Evolutionary conservation across 2,329 filamentous ascomycete species (phyloP).

Genomic region (Phoma sp.): DNA sequence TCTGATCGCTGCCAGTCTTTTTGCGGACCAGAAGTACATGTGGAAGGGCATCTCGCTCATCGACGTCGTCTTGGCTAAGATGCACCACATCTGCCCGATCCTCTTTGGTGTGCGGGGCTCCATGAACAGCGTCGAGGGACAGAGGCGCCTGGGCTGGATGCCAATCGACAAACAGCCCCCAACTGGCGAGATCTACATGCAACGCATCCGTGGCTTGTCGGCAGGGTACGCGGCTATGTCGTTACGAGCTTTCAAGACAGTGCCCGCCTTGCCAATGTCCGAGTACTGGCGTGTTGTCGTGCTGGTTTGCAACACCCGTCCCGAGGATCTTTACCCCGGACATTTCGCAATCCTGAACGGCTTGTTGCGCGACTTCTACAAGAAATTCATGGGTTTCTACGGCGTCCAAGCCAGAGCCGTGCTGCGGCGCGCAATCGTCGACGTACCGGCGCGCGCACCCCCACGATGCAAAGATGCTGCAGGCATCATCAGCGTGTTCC

Average conservation of each 20-base stretch:
- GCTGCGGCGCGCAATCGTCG: constrained; percentile 73
- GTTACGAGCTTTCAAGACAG: constrained; percentile 73
- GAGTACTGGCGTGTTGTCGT: constrained; percentile 85
- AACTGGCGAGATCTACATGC: constrained; percentile 72
- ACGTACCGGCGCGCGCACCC: constrained; percentile 64
- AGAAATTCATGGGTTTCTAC: constrained; percentile 80
- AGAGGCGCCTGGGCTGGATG: constrained; percentile 41
- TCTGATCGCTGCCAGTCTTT: constrained; percentile 76
- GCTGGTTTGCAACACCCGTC: constrained; percentile 76
- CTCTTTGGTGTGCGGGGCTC: constrained; percentile 82
- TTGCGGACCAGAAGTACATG: constrained; percentile 70
- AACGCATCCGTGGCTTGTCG: constrained; percentile 82
- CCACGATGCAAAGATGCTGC: constrained; percentile 34
- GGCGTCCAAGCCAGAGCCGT: constrained; percentile 77
- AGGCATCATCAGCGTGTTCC: constrained; percentile 37
- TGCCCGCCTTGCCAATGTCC: constrained; percentile 73
- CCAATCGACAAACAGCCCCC: constrained; percentile 32
- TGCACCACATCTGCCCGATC: constrained; percentile 78
- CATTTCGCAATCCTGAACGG: constrained; percentile 59
- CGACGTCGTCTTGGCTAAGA: constrained; percentile 88
- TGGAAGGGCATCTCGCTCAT: constrained; percentile 73
- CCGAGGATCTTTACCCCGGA: constrained; percentile 55
- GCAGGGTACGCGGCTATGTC: constrained; percentile 84
- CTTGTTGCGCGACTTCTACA: constrained; percentile 68
- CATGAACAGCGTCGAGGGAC: constrained; percentile 66